Base-by-base conservation (phyloP, 2,329 filamentous ascomycete species). In the Ophiostoma tasmaniense region DNA sequence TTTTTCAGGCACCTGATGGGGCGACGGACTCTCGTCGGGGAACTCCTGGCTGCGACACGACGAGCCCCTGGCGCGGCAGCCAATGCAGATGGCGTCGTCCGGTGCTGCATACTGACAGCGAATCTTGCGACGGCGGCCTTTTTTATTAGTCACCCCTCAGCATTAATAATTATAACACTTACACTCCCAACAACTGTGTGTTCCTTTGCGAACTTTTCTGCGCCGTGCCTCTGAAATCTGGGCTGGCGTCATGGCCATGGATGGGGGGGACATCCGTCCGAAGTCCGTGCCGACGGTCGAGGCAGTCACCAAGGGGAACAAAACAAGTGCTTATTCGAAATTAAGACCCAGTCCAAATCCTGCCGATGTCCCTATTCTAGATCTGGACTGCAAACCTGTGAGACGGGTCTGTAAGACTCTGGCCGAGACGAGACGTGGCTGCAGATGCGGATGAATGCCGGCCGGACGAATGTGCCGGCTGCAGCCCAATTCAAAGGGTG, bases 121-220 rank as follows among this genome's bases (percentile, higher is more conserved):
- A 62, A 83, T 80, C 74, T 85, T 85, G 59, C 82, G 78, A 65
- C 80, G 78, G 22, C 79, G 77, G 69, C 79, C 78, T 80, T 7
- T 30, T 20, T 3, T 64, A 28, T 28, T 11, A 25, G 7, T 59
- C n/a, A n/a, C n/a, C n/a, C n/a, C n/a, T n/a, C n/a, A n/a, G n/a
- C n/a, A n/a, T n/a, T n/a, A n/a, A n/a, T n/a, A n/a, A n/a, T n/a
- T n/a, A n/a, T n/a, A n/a, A n/a, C n/a, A 55, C 78, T 79, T 77
- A 80, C 83, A 85, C 74, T 85, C 82, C 82, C 82, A 85, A 73
- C 83, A 85, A 72, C 82, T 84, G 71, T 80, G 80, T 1, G 83
- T 85, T n/a, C 83, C 83, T 71, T 85, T 85, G 22, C 82, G 80
- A 30, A 83, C 73, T 73, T 79, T 83, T 67, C 80, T 77, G 67